Evolutionary conservation across 2,329 filamentous ascomycete species (phyloP).

Genomic region (Penicillium sp.): DNA sequence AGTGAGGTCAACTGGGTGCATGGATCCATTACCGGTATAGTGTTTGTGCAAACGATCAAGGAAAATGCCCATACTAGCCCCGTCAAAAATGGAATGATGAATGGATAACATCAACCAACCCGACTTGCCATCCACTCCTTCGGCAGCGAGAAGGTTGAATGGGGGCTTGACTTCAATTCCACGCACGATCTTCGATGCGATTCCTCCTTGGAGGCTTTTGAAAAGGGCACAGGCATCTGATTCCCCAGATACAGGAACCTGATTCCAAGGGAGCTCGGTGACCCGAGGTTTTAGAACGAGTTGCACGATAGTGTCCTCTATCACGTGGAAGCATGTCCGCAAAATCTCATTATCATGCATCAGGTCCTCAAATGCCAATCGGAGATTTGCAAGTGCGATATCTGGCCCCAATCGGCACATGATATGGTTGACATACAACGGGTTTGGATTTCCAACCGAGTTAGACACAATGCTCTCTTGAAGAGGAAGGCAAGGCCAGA

Average conservation of each 20-base stretch:
- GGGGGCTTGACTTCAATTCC: constrained; percentile 1
- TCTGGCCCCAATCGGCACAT: constrained; percentile 1
- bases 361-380: constrained; percentile 1
- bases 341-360: constrained; percentile 3
- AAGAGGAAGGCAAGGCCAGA: constrained; percentile 3
- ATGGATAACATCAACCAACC: constrained; percentile 15
- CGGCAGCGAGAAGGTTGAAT: not conserved
- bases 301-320: not conserved
- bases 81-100: constrained; percentile 17
- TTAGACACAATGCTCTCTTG: constrained; percentile 7
- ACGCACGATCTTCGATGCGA: not conserved
- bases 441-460: not conserved
- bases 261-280: not conserved
- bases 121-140: not conserved
- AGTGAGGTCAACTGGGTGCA: not conserved
- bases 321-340: constrained; percentile 3
- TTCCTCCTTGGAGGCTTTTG: not conserved
- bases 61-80: constrained; percentile 12
- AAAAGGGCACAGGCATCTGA: not conserved
- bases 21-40: constrained; percentile 7
- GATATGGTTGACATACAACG: constrained; percentile 9
- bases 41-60: constrained; percentile 12
- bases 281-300: constrained; percentile 6
- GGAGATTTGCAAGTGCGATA: not conserved
- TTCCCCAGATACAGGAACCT: constrained; percentile 2